A percentile compares a stretch with the other conserved stretches of the same genome.
phyloP scores from a whole-genome alignment of 108 stramenopile genomes.

The Fistulifera pelliculosa region DNA sequence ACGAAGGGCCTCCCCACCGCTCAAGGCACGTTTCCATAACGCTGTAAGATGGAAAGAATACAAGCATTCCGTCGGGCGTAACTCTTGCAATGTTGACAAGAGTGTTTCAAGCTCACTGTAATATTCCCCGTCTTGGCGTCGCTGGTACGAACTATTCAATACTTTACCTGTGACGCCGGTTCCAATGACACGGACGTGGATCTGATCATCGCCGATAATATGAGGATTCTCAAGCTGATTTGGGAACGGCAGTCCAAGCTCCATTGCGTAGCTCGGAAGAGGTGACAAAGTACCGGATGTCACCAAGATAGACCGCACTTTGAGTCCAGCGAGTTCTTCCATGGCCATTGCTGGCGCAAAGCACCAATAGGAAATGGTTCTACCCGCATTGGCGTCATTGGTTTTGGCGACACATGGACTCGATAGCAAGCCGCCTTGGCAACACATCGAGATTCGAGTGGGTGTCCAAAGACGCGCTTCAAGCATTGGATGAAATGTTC shows the following conservation, averaged over 20 bases:
- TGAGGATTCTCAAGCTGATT: slow-evolving; percentile 88
- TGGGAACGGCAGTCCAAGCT: slow-evolving; percentile 86
- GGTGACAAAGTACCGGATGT: slow-evolving; percentile 97
- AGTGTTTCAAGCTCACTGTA: slow-evolving; percentile 83
- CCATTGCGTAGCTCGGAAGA: slow-evolving; percentile 78
- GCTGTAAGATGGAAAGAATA: slow-evolving; percentile 96
- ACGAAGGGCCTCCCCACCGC: slow-evolving; percentile 66
- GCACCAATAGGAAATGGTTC: slow-evolving; percentile 93
- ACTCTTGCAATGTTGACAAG: slow-evolving; percentile 66
- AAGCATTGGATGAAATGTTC: slow-evolving; percentile 67
- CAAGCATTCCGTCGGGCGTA: slow-evolving; percentile 89
- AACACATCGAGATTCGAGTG: slow-evolving; percentile 49
- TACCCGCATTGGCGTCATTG: slow-evolving; percentile 17
- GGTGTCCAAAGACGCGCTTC: slow-evolving; percentile 69
- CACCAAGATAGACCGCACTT: slow-evolving; percentile 82
- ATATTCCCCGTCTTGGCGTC: slow-evolving; percentile 81
- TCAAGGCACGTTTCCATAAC: slow-evolving; percentile 75
- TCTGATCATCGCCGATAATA: slow-evolving; percentile 81
- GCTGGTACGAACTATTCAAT: slow-evolving; percentile 76
- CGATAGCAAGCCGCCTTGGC: slow-evolving; percentile 78
- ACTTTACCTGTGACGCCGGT: slow-evolving; percentile 71
- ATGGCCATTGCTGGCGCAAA: slow-evolving; percentile 94
- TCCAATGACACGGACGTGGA: slow-evolving; percentile 78
- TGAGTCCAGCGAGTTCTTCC: slow-evolving; percentile 72
- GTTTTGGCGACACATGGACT: slow-evolving; percentile 22